Base-by-base conservation (phyloP, 257 asterid genomes). In the Avicennia marina region DNA sequence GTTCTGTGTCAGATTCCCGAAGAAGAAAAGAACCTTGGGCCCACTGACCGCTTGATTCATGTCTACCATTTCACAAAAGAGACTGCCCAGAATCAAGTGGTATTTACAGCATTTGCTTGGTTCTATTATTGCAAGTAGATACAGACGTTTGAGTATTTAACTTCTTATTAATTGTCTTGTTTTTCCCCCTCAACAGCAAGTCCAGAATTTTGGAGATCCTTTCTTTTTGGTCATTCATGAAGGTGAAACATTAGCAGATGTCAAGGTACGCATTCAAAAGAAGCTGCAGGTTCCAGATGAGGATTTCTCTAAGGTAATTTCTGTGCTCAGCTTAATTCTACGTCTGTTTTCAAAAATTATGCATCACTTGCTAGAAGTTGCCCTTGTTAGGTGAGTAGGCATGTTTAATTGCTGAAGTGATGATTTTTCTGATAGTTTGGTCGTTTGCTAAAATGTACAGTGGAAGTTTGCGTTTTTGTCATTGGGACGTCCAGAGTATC, bases 11-110 rank as follows among this genome's bases (percentile, higher is more conserved):
- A 86, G 97, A 68, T 89, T 70, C 95, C 95, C 39, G 95, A 86
- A 67, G 97, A 86, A 73, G 95, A 89, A 72, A 89, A 84, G 83
- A 75, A 81, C 75, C 76, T 84, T 63, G 97, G 93, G 50, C 90
- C 90, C 42, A 83, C 81, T 42, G 89, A 82, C 73, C 95, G 93
- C 17, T 63, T 80, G 62, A 86, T 89, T 72, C 95, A 84, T 69
- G 97, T 89, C 41, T 86, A 86, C 69, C 97, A 89, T 73, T 86
- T 89, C 68, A 86, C 85, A 0, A 89, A 86, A 68, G 97, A 89
- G 58, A 75, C 77, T 49, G 72, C 86, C 11, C 95, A 86, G 77
- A 89, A 86, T 72, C 97, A 84, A 81, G 72, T 80, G 94, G 87
- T 81, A 83, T 40, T 68, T 38, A 32, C 27, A 60, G 33, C 24